These are phyloP conservation scores for Curvularia sp. DNA, from an alignment of 2,329 filamentous ascomycete genomes.

Conservation along the genomic window DNA sequence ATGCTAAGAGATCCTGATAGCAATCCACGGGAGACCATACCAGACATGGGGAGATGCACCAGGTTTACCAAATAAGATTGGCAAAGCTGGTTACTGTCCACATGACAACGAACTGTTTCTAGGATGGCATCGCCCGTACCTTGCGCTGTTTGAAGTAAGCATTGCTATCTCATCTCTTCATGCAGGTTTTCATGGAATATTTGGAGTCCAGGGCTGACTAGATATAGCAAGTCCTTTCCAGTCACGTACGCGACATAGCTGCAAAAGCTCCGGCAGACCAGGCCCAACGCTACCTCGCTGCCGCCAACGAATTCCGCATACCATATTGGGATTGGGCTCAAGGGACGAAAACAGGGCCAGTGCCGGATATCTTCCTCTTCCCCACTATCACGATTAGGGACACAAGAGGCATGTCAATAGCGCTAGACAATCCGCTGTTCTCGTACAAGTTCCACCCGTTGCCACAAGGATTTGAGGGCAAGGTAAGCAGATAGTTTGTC, in stretches of 20 bases:
- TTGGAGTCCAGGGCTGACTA: neutral
- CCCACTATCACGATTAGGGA: constrained; percentile 26
- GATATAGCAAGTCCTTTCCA: constrained; percentile 41
- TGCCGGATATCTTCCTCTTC: constrained; percentile 37
- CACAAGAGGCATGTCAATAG: constrained; percentile 21
- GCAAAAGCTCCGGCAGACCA: constrained; percentile 24
- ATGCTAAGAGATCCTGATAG: constrained; percentile 20
- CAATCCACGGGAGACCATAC: constrained; percentile 48
- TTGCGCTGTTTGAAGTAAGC: constrained; percentile 66
- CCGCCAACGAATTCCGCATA: constrained; percentile 42
- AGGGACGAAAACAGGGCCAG: constrained; percentile 24
- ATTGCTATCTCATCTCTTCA: too few relatives aligned
- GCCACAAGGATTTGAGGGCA: constrained; percentile 33
- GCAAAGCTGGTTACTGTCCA: constrained; percentile 70
- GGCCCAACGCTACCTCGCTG: constrained; percentile 29
- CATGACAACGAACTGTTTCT: constrained; percentile 80
- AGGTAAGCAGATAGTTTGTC: constrained; percentile 16
- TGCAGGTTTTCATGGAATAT: too few relatives aligned
- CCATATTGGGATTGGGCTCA: constrained; percentile 48
- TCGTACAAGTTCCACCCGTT: constrained; percentile 39
- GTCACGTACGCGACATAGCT: constrained; percentile 31
- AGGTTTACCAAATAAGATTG: constrained; percentile 43
- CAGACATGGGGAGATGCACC: constrained; percentile 44
- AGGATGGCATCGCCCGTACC: constrained; percentile 85
- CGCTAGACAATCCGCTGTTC: constrained; percentile 41